Conservation (phyloP, 169 alveolate genomes). For the Blepharisma undulans region DNA sequence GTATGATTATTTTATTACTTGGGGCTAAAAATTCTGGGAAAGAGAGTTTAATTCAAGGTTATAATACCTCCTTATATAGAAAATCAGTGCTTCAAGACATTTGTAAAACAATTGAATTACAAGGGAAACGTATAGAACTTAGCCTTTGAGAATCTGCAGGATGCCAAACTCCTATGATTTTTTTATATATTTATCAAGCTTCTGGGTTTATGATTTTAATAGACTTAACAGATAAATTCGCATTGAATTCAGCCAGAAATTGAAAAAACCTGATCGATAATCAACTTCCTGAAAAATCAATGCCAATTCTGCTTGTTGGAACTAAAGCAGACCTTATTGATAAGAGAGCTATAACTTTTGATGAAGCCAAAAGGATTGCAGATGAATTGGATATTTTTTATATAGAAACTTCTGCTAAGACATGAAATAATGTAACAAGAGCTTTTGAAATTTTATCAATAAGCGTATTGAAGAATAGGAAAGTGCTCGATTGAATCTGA, state of each 20-base stretch:
- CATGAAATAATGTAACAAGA: conserved; percentile 10
- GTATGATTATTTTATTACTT: no score
- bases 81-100: no score
- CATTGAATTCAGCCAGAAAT: neutral
- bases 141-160: no score
- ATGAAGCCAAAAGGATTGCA: conserved; percentile 85
- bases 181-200: no score
- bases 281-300: conserved; percentile 70
- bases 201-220: neutral
- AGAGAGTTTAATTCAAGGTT: no score
- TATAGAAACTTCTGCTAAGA: conserved; percentile 38
- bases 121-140: no score
- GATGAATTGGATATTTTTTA: conserved; percentile 72
- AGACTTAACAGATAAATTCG: neutral
- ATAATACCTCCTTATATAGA: no score
- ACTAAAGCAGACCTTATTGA: conserved; percentile 94
- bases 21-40: no score
- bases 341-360: conserved; percentile 87
- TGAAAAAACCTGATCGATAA: neutral
- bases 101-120: no score
- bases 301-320: conserved; percentile 93
- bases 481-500: no score
- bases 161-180: no score
- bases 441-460: neutral
- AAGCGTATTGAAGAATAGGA: no score